phyloP scores from a whole-genome alignment of 768 basidiomycete genomes.

The Boletus edulis region DNA sequence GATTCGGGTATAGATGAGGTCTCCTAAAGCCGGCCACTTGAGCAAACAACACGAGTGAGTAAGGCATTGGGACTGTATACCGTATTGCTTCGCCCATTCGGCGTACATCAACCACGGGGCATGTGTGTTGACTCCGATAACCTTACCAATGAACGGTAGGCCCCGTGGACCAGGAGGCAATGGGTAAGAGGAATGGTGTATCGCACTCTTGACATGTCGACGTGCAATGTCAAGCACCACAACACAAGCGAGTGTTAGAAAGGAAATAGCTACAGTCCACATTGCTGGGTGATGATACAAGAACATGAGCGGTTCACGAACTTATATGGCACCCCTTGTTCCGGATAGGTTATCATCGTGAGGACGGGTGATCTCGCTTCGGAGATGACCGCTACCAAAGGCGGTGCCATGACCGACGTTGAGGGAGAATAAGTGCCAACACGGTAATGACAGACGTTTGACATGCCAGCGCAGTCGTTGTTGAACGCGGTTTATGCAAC shows the following conservation, averaged over 20 bases:
- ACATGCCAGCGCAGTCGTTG: no score
- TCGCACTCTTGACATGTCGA: conserved; percentile 4
- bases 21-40: conserved; percentile 25
- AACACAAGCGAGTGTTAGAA: conserved; percentile 4
- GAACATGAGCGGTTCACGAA: background rate
- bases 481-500: no score
- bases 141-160: conserved; percentile 39
- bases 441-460: no score
- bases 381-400: background rate
- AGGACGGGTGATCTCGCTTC: background rate
- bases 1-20: conserved; percentile 47
- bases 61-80: conserved; percentile 13
- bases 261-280: conserved; percentile 1
- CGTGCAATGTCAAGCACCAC: conserved; percentile 8
- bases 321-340: background rate
- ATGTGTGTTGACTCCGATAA: conserved; percentile 30
- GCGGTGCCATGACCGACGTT: no score
- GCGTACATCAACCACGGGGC: conserved; percentile 38
- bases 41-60: background rate
- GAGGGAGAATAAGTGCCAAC: no score
- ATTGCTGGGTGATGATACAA: background rate
- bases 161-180: conserved; percentile 39
- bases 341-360: background rate
- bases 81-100: conserved; percentile 38
- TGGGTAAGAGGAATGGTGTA: conserved; percentile 1